Conservation (phyloP, 345 rosid species). For the Rhizophora mangle region DNA sequence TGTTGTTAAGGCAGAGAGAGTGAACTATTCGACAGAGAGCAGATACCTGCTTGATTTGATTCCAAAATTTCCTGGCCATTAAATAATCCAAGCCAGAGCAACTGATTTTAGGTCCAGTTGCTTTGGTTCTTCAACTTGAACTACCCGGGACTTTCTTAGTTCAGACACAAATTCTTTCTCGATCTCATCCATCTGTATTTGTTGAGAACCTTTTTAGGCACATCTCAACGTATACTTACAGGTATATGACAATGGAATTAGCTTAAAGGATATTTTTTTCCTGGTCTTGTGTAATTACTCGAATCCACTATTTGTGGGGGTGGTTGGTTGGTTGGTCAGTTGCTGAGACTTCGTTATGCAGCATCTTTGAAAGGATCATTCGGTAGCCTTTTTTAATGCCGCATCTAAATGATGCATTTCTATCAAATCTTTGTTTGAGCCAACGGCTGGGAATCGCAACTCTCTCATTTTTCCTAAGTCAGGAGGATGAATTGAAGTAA, state of each 20-base stretch:
- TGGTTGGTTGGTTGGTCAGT: no score
- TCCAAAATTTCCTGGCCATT: constrained; percentile 20
- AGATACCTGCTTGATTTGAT: constrained; percentile 57
- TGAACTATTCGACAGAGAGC: constrained; percentile 61
- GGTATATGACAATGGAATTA: background rate
- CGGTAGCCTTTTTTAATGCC: no score
- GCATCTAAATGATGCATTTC: no score
- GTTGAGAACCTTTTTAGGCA: background rate
- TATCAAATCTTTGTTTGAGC: no score
- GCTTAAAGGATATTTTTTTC: no score
- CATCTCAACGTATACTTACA: background rate
- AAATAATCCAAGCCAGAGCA: constrained; percentile 13
- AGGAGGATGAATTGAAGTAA: no score
- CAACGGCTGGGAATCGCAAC: no score
- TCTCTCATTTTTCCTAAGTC: no score
- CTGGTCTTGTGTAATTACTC: no score
- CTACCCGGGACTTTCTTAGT: background rate
- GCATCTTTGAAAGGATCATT: no score
- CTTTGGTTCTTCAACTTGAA: background rate
- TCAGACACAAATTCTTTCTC: background rate
- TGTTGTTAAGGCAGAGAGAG: constrained; percentile 59
- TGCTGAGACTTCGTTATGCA: no score
- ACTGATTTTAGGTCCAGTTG: constrained; percentile 19
- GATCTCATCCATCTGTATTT: constrained; percentile 2
- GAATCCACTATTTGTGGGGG: no score